Percentiles rank a stretch among this genome's conserved stretches.
Conservation (phyloP, 192 early-diverging fungal genomes). For the Gigaspora rosea region DNA sequence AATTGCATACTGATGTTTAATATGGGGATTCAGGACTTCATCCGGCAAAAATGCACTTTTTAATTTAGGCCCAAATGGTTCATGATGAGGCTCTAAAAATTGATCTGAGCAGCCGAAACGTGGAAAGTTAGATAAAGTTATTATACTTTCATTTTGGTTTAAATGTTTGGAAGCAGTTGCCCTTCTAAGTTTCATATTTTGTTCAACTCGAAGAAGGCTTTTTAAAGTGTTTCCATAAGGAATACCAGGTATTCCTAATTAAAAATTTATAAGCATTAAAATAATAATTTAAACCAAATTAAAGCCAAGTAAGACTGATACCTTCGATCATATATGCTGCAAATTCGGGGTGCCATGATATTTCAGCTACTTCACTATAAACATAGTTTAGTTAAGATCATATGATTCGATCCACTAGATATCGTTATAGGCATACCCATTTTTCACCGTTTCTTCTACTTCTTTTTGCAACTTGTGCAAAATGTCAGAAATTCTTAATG, state of each 20-base stretch:
- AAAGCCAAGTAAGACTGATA: background rate
- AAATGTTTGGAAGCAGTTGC: slow-evolving; percentile 63
- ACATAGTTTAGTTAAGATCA: slow-evolving; percentile 65
- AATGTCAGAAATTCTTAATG: slow-evolving; percentile 80
- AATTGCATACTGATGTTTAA: slow-evolving; percentile 83
- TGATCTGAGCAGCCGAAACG: slow-evolving; percentile 81
- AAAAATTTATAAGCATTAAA: too few relatives aligned
- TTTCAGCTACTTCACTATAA: slow-evolving; percentile 56
- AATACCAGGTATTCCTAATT: too few relatives aligned
- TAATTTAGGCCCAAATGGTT: slow-evolving; percentile 64
- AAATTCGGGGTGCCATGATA: slow-evolving; percentile 95
- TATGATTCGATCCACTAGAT: too few relatives aligned
- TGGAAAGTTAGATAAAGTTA: slow-evolving; percentile 89
- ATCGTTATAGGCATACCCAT: too few relatives aligned
- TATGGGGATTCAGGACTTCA: slow-evolving; percentile 92
- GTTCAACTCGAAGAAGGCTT: too few relatives aligned
- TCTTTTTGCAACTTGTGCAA: slow-evolving; percentile 71
- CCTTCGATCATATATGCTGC: too few relatives aligned
- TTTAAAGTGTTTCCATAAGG: too few relatives aligned
- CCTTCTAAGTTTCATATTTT: slow-evolving; percentile 85
- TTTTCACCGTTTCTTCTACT: too few relatives aligned
- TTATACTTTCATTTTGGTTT: slow-evolving; percentile 68
- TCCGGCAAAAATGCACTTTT: slow-evolving; percentile 91
- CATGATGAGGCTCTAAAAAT: too few relatives aligned
- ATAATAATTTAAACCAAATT: too few relatives aligned